phyloP scores from a whole-genome alignment of 108 stramenopile species.

The Discostella stelligeroides region DNA sequence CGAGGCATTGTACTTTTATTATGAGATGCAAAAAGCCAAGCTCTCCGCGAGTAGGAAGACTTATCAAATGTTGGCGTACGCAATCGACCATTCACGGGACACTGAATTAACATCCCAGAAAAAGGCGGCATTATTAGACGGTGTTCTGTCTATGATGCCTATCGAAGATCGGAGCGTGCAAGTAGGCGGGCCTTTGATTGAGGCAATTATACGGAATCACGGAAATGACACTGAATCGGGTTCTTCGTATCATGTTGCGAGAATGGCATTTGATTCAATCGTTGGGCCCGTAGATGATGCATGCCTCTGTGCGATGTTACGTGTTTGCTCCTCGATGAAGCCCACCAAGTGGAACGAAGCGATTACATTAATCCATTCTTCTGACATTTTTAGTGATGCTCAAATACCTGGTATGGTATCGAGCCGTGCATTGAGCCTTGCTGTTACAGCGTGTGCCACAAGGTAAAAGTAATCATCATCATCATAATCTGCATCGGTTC shows the following conservation, averaged over 20 bases:
- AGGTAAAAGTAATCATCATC: too few relatives aligned
- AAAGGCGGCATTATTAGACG: slow-evolving; percentile 37
- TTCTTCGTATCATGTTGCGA: slow-evolving; percentile 43
- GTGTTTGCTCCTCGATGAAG: slow-evolving; percentile 44
- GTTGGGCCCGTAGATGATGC: slow-evolving; percentile 52
- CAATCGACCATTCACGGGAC: slow-evolving; percentile 32
- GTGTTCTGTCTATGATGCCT: slow-evolving; percentile 30
- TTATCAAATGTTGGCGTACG: slow-evolving; percentile 33
- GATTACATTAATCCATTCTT: slow-evolving; percentile 56
- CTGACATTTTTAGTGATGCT: slow-evolving; percentile 54
- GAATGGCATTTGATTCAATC: slow-evolving; percentile 50
- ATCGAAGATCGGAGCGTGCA: slow-evolving; percentile 19
- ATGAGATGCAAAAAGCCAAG: slow-evolving; percentile 48
- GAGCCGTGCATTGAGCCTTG: slow-evolving; percentile 52
- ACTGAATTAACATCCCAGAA: slow-evolving; percentile 19
- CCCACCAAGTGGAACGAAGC: slow-evolving; percentile 61
- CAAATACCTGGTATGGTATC: slow-evolving; percentile 55
- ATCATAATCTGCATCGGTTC: too few relatives aligned
- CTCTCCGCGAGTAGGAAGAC: slow-evolving; percentile 43
- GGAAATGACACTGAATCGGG: slow-evolving; percentile 32
- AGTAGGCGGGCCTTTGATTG: slow-evolving; percentile 57
- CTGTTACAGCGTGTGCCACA: slow-evolving; percentile 45
- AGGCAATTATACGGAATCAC: slow-evolving; percentile 53
- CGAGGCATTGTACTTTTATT: slow-evolving; percentile 55
- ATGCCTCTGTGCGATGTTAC: slow-evolving; percentile 68